These are phyloP conservation scores for Backusella australiensis DNA, from an alignment of 192 early-diverging fungal genomes.

Conservation along the genomic window DNA sequence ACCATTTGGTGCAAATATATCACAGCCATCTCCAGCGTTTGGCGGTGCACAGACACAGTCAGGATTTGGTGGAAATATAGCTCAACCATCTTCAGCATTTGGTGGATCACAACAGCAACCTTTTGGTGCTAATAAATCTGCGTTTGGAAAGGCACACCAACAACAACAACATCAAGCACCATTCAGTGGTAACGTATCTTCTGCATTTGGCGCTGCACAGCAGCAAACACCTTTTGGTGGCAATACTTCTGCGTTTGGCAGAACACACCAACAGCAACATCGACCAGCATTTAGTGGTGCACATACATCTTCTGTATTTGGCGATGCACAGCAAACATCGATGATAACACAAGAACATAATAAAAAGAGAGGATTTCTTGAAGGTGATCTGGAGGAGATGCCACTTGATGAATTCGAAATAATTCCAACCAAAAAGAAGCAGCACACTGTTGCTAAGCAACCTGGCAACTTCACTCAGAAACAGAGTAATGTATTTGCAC, in stretches of 20 bases:
- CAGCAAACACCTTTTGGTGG: no score
- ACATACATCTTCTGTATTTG: no score
- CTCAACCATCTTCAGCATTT: neutral
- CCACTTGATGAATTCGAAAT: neutral
- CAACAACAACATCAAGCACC: no score
- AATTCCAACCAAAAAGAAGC: neutral
- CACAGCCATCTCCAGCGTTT: neutral
- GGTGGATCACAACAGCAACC: neutral
- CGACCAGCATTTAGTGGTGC: neutral
- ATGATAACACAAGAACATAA: neutral
- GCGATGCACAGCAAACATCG: neutral
- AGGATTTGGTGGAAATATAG: no score
- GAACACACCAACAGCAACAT: neutral
- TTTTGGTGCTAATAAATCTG: no score
- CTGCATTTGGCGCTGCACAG: neutral
- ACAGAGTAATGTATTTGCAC: neutral
- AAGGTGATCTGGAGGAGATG: neutral
- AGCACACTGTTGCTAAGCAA: neutral
- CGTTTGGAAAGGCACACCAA: no score
- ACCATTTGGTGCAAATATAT: neutral
- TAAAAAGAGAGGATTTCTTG: neutral
- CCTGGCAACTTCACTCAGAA: neutral
- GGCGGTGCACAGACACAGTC: neutral
- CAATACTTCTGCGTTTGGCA: neutral
- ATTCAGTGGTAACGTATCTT: no score